phyloP scores from a whole-genome alignment of 1,139 yeast species.

The Saccharomycopsis crataegensis region DNA sequence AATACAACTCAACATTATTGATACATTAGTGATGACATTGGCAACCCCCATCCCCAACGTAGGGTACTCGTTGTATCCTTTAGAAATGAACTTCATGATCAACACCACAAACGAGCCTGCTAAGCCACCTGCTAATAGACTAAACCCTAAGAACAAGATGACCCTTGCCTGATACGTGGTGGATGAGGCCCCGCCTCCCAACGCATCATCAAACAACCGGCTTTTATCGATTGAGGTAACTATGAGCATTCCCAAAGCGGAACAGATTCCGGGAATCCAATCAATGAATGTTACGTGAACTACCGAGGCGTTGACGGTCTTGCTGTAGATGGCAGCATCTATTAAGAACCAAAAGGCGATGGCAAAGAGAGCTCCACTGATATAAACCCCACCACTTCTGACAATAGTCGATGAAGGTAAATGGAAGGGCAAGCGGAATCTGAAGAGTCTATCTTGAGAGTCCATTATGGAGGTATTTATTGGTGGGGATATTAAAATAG shows the following conservation, averaged over 20 bases:
- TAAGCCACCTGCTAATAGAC: slow-evolving; percentile 87
- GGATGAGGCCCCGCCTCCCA: slow-evolving; percentile 30
- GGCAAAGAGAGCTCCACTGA: slow-evolving; percentile 40
- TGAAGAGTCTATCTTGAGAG: slow-evolving; percentile 16
- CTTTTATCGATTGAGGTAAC: slow-evolving; percentile 88
- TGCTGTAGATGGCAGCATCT: slow-evolving; percentile 83
- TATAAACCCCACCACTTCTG: slow-evolving; percentile 16
- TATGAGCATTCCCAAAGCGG: slow-evolving; percentile 84
- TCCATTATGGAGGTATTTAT: slow-evolving; percentile 10
- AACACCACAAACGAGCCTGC: slow-evolving; percentile 89
- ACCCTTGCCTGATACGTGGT: slow-evolving; percentile 94
- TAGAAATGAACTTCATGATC: slow-evolving; percentile 74
- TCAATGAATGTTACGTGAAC: slow-evolving; percentile 88
- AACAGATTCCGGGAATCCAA: slow-evolving; percentile 91
- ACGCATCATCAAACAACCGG: slow-evolving; percentile 54
- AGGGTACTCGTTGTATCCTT: slow-evolving; percentile 68
- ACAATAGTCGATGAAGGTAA: slow-evolving; percentile 16
- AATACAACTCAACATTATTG: slow-evolving; percentile 82
- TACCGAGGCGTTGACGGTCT: slow-evolving; percentile 74
- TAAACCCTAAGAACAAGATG: slow-evolving; percentile 83
- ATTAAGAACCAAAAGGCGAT: slow-evolving; percentile 85
- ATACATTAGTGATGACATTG: slow-evolving; percentile 72
- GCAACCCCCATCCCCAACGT: slow-evolving; percentile 93
- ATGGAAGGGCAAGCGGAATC: slow-evolving; percentile 16
- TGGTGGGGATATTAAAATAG: not conserved